Evolutionary conservation across 305 asterid genomes (phyloP).

Genomic region (Plantago lanceolata): DNA sequence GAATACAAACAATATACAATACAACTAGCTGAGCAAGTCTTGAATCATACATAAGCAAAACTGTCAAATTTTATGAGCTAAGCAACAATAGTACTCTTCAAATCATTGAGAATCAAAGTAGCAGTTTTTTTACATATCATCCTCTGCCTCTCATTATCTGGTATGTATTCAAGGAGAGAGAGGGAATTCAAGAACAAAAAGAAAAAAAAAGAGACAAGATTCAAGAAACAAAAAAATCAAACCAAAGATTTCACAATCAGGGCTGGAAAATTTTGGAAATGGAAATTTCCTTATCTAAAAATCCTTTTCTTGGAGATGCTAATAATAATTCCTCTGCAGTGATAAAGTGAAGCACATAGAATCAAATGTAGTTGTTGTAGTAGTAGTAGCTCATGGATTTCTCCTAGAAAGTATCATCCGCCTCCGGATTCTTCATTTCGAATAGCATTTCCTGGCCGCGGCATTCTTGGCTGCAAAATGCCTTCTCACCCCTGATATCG

Average conservation of each 20-base stretch:
- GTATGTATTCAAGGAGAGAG: conserved; percentile 1
- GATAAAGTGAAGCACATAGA: conserved; percentile 24
- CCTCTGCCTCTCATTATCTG: conserved; percentile 5
- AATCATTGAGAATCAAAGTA: conserved; percentile 8
- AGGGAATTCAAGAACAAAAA: conserved; percentile 16
- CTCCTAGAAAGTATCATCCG: conserved; percentile 22
- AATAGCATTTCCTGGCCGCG: conserved; percentile 52
- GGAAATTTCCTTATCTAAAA: conserved; percentile 14
- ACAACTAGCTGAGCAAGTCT: conserved; percentile 17
- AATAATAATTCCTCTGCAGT: conserved; percentile 21
- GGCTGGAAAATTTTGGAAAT: conserved; percentile 10
- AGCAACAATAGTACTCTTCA: conserved; percentile 14
- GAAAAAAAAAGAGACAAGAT: not conserved
- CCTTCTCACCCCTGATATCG: conserved; percentile 56
- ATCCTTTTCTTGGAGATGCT: conserved; percentile 30
- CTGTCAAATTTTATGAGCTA: conserved; percentile 16
- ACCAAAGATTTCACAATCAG: conserved; percentile 7
- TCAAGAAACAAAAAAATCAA: conserved; percentile 9
- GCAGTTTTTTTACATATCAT: conserved; percentile 1
- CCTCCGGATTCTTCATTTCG: conserved; percentile 30
- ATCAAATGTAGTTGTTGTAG: conserved; percentile 8
- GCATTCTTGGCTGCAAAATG: conserved; percentile 73
- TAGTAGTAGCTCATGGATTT: not conserved
- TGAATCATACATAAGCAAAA: conserved; percentile 8
- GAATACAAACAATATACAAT: not conserved